A percentile compares a stretch with the other conserved stretches of the same genome.
phyloP scores from a whole-genome alignment of 805 yeast genomes.

The Pichia cabralensis region DNA sequence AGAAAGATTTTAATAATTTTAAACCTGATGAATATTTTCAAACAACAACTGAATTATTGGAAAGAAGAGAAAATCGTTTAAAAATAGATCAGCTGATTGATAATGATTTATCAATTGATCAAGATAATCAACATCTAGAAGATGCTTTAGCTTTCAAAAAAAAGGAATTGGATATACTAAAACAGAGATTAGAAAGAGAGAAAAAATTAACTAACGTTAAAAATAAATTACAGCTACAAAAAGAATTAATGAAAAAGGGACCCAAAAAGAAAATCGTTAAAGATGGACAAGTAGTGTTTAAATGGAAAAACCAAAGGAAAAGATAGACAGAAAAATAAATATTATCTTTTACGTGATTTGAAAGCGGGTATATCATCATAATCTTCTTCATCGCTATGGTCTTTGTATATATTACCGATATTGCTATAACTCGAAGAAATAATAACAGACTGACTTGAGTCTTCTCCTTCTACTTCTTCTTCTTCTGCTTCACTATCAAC shows the following conservation, averaged over 20 bases:
- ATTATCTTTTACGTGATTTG: conserved; percentile 17
- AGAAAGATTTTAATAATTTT: conserved; percentile 45
- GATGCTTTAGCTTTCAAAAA: conserved; percentile 29
- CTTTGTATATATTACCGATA: too few relatives aligned
- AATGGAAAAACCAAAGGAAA: conserved; percentile 80
- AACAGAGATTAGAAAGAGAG: conserved; percentile 61
- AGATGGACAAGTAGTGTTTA: conserved; percentile 61
- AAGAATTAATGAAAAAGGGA: conserved; percentile 87
- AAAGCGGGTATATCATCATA: conserved; percentile 25
- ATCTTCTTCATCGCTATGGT: background rate
- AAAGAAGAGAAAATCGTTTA: conserved; percentile 63
- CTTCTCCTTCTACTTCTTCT: too few relatives aligned
- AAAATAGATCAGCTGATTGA: conserved; percentile 45
- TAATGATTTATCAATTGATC: conserved; percentile 12
- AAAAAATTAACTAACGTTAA: conserved; percentile 59
- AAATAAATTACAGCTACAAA: conserved; percentile 62
- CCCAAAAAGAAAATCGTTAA: conserved; percentile 63
- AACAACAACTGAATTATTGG: conserved; percentile 56
- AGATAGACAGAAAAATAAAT: too few relatives aligned
- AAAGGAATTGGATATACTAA: conserved; percentile 48
- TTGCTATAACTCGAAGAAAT: too few relatives aligned
- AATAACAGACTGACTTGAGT: too few relatives aligned
- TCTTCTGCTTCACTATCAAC: conserved; percentile 11
- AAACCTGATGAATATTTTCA: conserved; percentile 57
- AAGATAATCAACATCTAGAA: conserved; percentile 18